Evolutionary conservation across 2,329 filamentous ascomycete genomes (phyloP).

Genomic region (Aurifilum marmelostoma): DNA sequence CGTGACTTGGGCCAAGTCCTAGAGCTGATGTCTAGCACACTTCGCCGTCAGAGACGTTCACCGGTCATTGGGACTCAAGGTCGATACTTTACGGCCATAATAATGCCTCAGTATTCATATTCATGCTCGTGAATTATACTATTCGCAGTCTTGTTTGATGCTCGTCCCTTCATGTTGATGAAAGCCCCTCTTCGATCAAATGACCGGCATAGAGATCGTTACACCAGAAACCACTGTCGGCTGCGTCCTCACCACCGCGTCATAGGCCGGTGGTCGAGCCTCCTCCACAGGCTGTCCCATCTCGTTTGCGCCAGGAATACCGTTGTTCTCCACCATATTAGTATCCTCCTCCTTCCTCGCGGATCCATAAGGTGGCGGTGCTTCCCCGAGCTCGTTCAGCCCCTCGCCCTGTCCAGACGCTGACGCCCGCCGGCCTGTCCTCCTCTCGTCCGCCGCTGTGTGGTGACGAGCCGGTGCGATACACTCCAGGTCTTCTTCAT

Average conservation of each 20-base stretch:
- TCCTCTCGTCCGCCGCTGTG: neutral
- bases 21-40: neutral
- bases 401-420: slow-evolving; percentile 30
- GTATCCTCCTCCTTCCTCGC: slow-evolving; percentile 11
- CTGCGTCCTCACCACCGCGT: slow-evolving; percentile 1
- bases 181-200: neutral
- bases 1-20: neutral
- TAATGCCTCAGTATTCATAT: neutral
- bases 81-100: neutral
- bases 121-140: neutral
- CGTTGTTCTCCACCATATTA: neutral
- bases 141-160: neutral
- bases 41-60: neutral
- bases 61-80: neutral
- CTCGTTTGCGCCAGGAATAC: neutral
- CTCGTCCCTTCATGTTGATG: neutral
- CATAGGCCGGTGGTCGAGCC: slow-evolving; percentile 16
- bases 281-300: neutral
- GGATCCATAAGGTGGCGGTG: slow-evolving; percentile 34
- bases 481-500: neutral
- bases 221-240: slow-evolving; percentile 1
- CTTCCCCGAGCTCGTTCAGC: slow-evolving; percentile 35
- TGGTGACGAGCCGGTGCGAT: neutral
- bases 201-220: neutral
- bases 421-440: neutral